Conservation (phyloP, 805 yeast genomes). For the Ogataea methylovora region DNA sequence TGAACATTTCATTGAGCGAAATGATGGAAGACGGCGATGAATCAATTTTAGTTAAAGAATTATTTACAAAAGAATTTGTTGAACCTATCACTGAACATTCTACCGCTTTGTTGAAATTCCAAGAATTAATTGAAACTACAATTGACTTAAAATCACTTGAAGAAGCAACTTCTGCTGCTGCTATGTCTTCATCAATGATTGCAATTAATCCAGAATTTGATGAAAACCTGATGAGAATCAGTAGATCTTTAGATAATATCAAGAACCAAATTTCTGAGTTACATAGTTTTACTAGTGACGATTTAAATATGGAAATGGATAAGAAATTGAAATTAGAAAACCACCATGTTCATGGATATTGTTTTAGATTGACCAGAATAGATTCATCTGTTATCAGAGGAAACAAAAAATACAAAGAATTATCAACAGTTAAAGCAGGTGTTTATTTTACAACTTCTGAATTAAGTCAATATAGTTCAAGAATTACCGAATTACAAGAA, state of each 20-base stretch:
- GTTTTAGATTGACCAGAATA: conserved; percentile 83
- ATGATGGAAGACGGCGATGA: conserved; percentile 12
- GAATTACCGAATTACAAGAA: conserved; percentile 48
- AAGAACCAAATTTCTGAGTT: conserved; percentile 48
- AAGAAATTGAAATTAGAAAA: conserved; percentile 86
- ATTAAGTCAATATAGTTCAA: conserved; percentile 51
- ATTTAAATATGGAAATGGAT: conserved; percentile 73
- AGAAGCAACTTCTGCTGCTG: conserved; percentile 50
- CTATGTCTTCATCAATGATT: conserved; percentile 29
- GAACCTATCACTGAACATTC: conserved; percentile 43
- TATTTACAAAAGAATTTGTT: conserved; percentile 49
- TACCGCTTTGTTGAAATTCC: conserved; percentile 53
- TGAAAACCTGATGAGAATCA: conserved; percentile 58
- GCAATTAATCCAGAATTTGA: conserved; percentile 88
- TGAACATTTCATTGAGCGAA: conserved; percentile 37
- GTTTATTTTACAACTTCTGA: conserved; percentile 77
- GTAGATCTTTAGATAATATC: conserved; percentile 46
- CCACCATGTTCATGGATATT: conserved; percentile 89
- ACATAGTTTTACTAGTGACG: conserved; percentile 64
- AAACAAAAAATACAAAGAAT: conserved; percentile 56
- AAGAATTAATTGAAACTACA: conserved; percentile 87
- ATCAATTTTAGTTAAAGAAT: conserved; percentile 14
- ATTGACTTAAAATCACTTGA: conserved; percentile 81
- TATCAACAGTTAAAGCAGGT: conserved; percentile 93
- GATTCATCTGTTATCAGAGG: conserved; percentile 78